Evolutionary conservation across 495 filamentous ascomycete species (phyloP).

Genomic region (Apiosordaria backusii): DNA sequence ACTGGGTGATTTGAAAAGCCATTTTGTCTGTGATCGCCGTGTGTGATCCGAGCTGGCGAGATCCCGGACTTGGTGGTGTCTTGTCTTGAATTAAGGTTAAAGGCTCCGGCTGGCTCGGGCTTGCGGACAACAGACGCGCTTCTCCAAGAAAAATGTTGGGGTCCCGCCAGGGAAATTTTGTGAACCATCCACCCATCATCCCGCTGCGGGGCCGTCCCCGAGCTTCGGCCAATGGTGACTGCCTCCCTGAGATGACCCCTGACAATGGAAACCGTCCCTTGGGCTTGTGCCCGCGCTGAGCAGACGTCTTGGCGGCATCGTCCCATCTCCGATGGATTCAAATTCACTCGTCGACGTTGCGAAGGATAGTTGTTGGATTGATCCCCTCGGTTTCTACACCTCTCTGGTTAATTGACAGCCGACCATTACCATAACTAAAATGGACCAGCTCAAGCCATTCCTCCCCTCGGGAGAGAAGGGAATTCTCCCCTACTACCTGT

Average conservation of each 20-base stretch:
- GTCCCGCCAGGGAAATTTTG: neutral
- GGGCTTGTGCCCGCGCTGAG: neutral
- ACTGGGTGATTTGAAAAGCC: conserved; percentile 10
- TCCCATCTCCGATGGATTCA: neutral
- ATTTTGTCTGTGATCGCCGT: neutral
- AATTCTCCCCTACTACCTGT: conserved; percentile 47
- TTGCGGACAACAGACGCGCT: neutral
- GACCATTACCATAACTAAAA: conserved; percentile 5
- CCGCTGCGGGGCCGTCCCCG: neutral
- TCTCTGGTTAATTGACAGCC: neutral
- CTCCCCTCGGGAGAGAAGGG: conserved; percentile 43
- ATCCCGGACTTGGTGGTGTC: neutral
- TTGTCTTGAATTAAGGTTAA: conserved; percentile 1
- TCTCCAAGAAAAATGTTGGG: conserved; percentile 11
- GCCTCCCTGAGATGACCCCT: neutral
- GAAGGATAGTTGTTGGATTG: too few species aligned
- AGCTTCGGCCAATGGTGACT: conserved; percentile 1
- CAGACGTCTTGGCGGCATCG: neutral
- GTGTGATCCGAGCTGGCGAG: conserved; percentile 1
- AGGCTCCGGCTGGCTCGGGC: conserved; percentile 6
- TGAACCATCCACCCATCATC: neutral
- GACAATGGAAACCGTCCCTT: neutral
- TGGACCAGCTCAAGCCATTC: conserved; percentile 38
- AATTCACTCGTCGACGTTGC: neutral
- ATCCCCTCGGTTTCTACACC: neutral